Evolutionary conservation across 768 basidiomycete species (phyloP).

Genomic region (Lanmaoa pseudosensibilis): DNA sequence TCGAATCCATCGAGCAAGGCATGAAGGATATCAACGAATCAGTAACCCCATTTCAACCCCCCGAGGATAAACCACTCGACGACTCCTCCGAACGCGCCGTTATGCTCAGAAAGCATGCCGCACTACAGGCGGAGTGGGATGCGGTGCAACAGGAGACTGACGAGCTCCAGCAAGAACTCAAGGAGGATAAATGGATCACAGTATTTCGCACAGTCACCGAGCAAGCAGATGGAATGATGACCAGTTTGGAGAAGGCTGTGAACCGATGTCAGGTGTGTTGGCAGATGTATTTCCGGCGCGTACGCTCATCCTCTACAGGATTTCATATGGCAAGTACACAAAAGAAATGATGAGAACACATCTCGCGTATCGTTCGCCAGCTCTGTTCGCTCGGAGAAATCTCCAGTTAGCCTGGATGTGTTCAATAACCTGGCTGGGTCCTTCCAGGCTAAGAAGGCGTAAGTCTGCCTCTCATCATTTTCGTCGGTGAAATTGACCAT

Average conservation of each 20-base stretch:
- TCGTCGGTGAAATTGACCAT: constrained; percentile 13
- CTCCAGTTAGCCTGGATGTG: constrained; percentile 55
- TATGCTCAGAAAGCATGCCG: constrained; percentile 71
- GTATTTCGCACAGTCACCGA: constrained; percentile 93
- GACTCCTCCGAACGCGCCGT: constrained; percentile 40
- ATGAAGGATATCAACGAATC: constrained; percentile 68
- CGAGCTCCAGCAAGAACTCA: constrained; percentile 84
- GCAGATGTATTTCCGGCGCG: not conserved
- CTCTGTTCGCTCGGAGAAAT: constrained; percentile 51
- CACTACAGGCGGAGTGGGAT: constrained; percentile 78
- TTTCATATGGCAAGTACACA: constrained; percentile 82
- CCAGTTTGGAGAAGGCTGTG: constrained; percentile 89
- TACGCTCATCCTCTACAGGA: constrained; percentile 47
- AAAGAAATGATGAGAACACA: constrained; percentile 49
- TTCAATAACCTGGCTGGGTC: constrained; percentile 69
- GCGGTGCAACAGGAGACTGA: constrained; percentile 76
- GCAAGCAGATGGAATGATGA: constrained; percentile 98
- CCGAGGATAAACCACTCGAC: constrained; percentile 48
- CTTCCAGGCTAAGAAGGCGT: constrained; percentile 90
- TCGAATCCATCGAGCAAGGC: constrained; percentile 70
- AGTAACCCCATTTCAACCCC: constrained; percentile 57
- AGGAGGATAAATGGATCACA: constrained; percentile 96
- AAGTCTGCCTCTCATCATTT: constrained; percentile 24
- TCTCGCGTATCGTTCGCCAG: constrained; percentile 43
- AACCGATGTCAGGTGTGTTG: constrained; percentile 78